A percentile compares a stretch with the other conserved stretches of the same genome.
Conservation (phyloP, 768 basidiomycete genomes). For the Candolleomyces eurysporus region DNA sequence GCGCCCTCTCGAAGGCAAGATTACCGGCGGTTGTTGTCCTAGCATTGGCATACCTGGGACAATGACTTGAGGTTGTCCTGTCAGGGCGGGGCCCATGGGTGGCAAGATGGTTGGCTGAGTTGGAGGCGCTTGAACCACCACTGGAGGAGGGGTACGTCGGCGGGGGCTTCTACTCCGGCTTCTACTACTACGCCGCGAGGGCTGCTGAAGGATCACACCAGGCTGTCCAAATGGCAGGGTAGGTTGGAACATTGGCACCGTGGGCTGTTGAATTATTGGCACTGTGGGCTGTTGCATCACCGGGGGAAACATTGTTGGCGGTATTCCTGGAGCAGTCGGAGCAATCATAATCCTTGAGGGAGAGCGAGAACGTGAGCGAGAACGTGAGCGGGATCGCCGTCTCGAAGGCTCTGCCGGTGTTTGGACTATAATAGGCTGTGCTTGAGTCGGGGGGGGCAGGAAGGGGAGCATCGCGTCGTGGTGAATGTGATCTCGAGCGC, state of each 20-base stretch:
- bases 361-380: slow-evolving; percentile 19
- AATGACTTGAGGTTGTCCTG: slow-evolving; percentile 5
- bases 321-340: slow-evolving; percentile 10
- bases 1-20: neutral
- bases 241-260: neutral
- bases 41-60: neutral
- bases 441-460: neutral
- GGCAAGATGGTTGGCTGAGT: slow-evolving; percentile 12
- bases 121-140: slow-evolving; percentile 8
- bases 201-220: slow-evolving; percentile 7
- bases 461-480: neutral
- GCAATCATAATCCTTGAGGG: slow-evolving; percentile 20
- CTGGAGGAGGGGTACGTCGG: neutral
- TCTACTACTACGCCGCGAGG: slow-evolving; percentile 12
- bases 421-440: slow-evolving; percentile 16
- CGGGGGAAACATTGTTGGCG: neutral
- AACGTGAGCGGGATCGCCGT: slow-evolving; percentile 17
- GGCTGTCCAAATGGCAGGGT: neutral
- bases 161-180: slow-evolving; percentile 11
- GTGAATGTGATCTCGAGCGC: slow-evolving; percentile 3
- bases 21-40: slow-evolving; percentile 1
- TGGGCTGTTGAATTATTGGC: neutral
- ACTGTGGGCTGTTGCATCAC: slow-evolving; percentile 1
- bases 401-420: slow-evolving; percentile 13
- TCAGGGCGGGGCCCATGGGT: slow-evolving; percentile 2